phyloP scores from a whole-genome alignment of 768 basidiomycete species.

The Phylloporus scabripes region DNA sequence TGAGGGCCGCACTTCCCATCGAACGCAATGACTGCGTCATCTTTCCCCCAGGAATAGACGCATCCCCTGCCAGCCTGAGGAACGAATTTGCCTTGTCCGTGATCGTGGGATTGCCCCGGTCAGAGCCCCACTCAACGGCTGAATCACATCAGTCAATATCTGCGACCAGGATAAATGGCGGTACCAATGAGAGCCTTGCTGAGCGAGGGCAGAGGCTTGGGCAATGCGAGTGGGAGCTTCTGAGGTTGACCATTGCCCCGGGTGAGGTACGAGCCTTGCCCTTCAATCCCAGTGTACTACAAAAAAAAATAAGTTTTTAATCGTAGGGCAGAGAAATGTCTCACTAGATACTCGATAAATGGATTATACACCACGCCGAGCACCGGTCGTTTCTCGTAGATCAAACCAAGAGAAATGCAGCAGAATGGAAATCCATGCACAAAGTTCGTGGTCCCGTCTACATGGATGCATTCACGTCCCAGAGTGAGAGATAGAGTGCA shows the following conservation, averaged over 20 bases:
- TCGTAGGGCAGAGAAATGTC: neutral
- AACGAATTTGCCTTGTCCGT: constrained; percentile 62
- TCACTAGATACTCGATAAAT: constrained; percentile 76
- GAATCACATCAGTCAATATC: constrained; percentile 12
- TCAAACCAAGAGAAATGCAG: constrained; percentile 88
- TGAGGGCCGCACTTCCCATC: constrained; percentile 79
- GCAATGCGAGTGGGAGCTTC: constrained; percentile 61
- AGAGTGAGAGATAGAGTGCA: neutral
- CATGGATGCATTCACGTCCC: neutral
- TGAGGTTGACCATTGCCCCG: constrained; percentile 40
- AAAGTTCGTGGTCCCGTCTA: constrained; percentile 88
- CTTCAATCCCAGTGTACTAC: constrained; percentile 74
- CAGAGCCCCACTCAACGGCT: constrained; percentile 89
- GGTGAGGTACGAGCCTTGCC: constrained; percentile 74
- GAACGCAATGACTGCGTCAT: constrained; percentile 86
- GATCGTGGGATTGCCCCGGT: constrained; percentile 52
- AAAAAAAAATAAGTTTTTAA: neutral
- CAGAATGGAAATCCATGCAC: constrained; percentile 82
- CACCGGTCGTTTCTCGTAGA: constrained; percentile 74
- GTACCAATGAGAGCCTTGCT: constrained; percentile 67
- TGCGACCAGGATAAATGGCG: neutral
- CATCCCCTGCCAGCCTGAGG: constrained; percentile 68
- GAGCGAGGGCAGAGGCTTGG: constrained; percentile 60
- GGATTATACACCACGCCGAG: constrained; percentile 94
- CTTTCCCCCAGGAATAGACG: constrained; percentile 58